phyloP scores from a whole-genome alignment of 2,329 filamentous ascomycete genomes.

The Talaromyces marneffei region DNA sequence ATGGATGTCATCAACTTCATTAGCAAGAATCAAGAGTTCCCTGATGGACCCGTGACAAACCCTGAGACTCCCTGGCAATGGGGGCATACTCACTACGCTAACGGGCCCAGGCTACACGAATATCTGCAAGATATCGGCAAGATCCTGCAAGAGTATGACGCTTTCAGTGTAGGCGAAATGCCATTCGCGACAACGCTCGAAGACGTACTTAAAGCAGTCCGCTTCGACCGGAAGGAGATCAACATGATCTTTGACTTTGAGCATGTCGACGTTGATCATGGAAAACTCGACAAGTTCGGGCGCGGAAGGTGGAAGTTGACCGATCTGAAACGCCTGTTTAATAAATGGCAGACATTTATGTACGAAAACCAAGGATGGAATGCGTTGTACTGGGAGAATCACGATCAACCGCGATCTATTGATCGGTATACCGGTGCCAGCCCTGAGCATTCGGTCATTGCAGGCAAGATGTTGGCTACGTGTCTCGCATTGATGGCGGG shows the following conservation, averaged over 20 bases:
- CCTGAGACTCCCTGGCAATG: conserved; percentile 27
- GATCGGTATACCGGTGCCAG: conserved; percentile 50
- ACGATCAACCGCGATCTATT: conserved; percentile 59
- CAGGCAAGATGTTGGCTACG: conserved; percentile 56
- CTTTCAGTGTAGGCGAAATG: conserved; percentile 59
- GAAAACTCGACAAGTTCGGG: conserved; percentile 45
- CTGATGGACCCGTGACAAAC: conserved; percentile 36
- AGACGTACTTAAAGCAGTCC: conserved; percentile 51
- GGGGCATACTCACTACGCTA: conserved; percentile 45
- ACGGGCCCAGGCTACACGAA: conserved; percentile 55
- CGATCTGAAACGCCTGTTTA: conserved; percentile 49
- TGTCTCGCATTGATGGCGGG: conserved; percentile 54
- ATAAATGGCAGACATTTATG: conserved; percentile 57
- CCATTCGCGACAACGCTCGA: conserved; percentile 45
- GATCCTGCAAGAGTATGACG: conserved; percentile 51
- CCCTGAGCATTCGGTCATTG: conserved; percentile 45
- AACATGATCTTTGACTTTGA: conserved; percentile 73
- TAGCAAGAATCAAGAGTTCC: conserved; percentile 56
- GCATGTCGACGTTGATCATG: conserved; percentile 57
- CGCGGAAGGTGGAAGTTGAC: conserved; percentile 44
- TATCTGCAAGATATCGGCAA: conserved; percentile 50
- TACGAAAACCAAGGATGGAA: conserved; percentile 58
- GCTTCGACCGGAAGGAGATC: conserved; percentile 53
- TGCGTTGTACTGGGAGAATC: conserved; percentile 60
- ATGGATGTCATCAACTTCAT: conserved; percentile 71